phyloP scores from a whole-genome alignment of 2,329 filamentous ascomycete genomes.

The Neofusicoccum parvum region DNA sequence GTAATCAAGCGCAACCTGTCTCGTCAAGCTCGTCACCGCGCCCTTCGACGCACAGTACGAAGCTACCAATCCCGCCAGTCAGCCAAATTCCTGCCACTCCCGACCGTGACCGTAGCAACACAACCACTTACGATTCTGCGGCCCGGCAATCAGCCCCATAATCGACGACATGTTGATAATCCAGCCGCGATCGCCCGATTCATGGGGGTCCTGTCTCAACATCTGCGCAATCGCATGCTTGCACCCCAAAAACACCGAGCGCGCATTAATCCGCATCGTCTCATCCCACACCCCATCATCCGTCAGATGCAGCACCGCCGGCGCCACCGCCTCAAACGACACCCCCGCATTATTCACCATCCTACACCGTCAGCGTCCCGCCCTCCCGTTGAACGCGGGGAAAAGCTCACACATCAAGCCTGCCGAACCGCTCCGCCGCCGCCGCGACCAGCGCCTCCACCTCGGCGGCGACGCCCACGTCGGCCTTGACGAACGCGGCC shows the following conservation, averaged over 20 bases:
- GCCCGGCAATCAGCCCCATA: constrained; percentile 31
- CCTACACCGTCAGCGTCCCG: neutral
- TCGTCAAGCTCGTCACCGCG: constrained; percentile 49
- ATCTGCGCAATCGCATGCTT: constrained; percentile 38
- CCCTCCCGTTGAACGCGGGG: too few species aligned
- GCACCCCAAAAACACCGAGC: constrained; percentile 38
- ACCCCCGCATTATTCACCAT: constrained; percentile 38
- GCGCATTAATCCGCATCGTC: constrained; percentile 35
- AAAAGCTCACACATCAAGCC: constrained; percentile 34
- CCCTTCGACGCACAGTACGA: constrained; percentile 55
- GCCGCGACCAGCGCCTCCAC: constrained; percentile 25
- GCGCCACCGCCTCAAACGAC: constrained; percentile 29
- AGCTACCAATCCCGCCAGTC: neutral
- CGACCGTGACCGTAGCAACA: neutral
- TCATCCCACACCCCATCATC: constrained; percentile 32
- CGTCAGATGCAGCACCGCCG: constrained; percentile 28
- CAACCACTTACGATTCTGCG: constrained; percentile 20
- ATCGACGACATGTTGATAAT: constrained; percentile 60
- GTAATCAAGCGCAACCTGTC: constrained; percentile 54
- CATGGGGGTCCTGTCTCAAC: constrained; percentile 32
- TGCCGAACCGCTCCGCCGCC: constrained; percentile 28
- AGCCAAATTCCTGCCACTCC: neutral
- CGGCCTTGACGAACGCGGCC: constrained; percentile 28
- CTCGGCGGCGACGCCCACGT: constrained; percentile 28
- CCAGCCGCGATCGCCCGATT: constrained; percentile 44